phyloP scores from a whole-genome alignment of 352 stramenopile species.

The Globisporangium cystogenes region DNA sequence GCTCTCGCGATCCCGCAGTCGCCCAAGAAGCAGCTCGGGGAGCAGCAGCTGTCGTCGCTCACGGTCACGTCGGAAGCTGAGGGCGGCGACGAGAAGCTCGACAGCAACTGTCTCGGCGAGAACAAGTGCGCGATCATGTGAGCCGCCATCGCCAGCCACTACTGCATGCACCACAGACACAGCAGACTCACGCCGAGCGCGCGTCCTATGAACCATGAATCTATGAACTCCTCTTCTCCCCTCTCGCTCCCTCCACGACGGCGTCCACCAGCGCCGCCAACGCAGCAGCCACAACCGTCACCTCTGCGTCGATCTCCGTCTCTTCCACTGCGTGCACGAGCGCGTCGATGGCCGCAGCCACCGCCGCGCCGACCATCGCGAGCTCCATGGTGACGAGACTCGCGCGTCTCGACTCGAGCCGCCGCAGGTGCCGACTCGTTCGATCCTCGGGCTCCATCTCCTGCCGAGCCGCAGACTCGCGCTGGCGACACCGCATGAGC shows the following conservation, averaged over 20 bases:
- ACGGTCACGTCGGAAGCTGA: constrained; percentile 11
- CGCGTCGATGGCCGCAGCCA: constrained; percentile 1
- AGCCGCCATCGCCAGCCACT: too few relatives aligned
- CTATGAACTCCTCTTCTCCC: not conserved
- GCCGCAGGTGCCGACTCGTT: constrained; percentile 6
- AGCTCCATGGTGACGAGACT: constrained; percentile 10
- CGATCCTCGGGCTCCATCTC: constrained; percentile 26
- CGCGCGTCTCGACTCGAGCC: not conserved
- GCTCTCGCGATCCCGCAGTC: not conserved
- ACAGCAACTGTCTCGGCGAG: constrained; percentile 31
- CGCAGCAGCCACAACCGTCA: not conserved
- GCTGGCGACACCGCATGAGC: constrained; percentile 23
- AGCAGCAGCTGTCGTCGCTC: constrained; percentile 8
- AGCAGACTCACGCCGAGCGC: not conserved
- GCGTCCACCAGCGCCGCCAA: not conserved
- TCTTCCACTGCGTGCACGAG: constrained; percentile 6
- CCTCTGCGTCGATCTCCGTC: not conserved
- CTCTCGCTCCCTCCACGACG: not conserved
- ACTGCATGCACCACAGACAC: not conserved
- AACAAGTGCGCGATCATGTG: constrained; percentile 59
- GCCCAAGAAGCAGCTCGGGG: constrained; percentile 9
- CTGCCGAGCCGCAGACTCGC: constrained; percentile 12
- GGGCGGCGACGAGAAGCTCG: constrained; percentile 21
- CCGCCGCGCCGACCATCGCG: constrained; percentile 12
- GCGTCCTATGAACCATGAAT: not conserved